Evolutionary conservation across 352 stramenopile genomes (phyloP), one percentile per base, ranked within the genome.

Genomic region (Pelagophyceae sp.): DNA sequence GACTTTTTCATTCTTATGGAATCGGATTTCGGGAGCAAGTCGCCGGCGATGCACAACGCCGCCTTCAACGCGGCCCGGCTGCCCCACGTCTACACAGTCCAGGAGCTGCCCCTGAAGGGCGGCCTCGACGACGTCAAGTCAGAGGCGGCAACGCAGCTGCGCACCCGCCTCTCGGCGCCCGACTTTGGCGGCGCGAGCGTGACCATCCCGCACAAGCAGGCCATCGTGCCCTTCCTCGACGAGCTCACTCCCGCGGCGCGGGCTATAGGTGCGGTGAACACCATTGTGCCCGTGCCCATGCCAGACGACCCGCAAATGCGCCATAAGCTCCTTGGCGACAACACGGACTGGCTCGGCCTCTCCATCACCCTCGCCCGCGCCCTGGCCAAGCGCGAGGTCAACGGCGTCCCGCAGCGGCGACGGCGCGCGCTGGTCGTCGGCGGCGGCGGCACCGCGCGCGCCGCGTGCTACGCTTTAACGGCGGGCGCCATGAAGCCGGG

Each of bases 261-360:
- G 60, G 85, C 86, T n/a, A 99, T 99, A 80, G 96, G 95, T n/a
- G 96, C 95, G 51, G 94, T 99, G 50, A 99, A 99, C 87, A 99
- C 96, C 19, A 83, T 99, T 35, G 86, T 98, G 27, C 85, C 89
- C 35, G 67, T 77, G 20, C 71, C 35, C 37, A 76, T 38, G 38
- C 17, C 6, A 23, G 5, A 27, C 27, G 31, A 51, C 27, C 65
- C 63, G 27, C 61, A 60, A 54, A 11, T n/a, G n/a, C n/a, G n/a
- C n/a, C n/a, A n/a, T n/a, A n/a, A n/a, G 17, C 85, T 94, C 27
- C 84, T 89, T 63, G 95, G 95, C 0, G 93, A 99, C 82, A 99
- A 99, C 86, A 99, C 95, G 17, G 96, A 99, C 87, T 99, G 96
- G 95, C 87, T 96, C 51, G 96, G 96, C 61, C 98, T 99, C 75